phyloP scores from a whole-genome alignment of 352 stramenopile species.

The Globisporangium paroecandrum region DNA sequence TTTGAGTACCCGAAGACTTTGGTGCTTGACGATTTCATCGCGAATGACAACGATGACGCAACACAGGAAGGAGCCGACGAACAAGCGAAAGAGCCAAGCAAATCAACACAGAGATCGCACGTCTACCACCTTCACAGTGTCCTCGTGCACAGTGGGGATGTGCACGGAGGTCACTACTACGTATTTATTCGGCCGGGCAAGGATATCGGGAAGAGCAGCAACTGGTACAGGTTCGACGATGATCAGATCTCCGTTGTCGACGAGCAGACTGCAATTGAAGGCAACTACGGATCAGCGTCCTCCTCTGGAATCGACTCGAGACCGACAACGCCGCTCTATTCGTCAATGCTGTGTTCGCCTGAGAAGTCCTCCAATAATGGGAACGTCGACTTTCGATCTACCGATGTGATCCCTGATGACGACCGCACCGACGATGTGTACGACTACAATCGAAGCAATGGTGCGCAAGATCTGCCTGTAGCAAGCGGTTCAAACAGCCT shows the following conservation, averaged over 20 bases:
- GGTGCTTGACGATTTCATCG: slow-evolving; percentile 68
- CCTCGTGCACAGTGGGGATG: slow-evolving; percentile 81
- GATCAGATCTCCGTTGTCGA: slow-evolving; percentile 79
- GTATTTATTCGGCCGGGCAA: slow-evolving; percentile 85
- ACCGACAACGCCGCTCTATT: slow-evolving; percentile 50
- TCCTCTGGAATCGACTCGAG: slow-evolving; percentile 18
- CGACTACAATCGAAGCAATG: slow-evolving; percentile 36
- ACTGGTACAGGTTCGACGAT: slow-evolving; percentile 86
- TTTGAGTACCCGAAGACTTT: slow-evolving; percentile 84
- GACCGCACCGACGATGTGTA: slow-evolving; percentile 34
- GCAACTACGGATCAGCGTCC: slow-evolving; percentile 62
- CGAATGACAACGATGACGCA: slow-evolving; percentile 9
- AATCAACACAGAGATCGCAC: slow-evolving; percentile 21
- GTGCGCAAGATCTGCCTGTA: slow-evolving; percentile 8
- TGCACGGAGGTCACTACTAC: slow-evolving; percentile 87
- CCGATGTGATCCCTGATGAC: slow-evolving; percentile 31
- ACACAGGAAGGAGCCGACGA: neutral
- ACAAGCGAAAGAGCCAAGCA: neutral
- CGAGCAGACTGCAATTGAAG: slow-evolving; percentile 68
- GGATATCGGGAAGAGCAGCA: slow-evolving; percentile 50
- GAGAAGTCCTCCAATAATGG: slow-evolving; percentile 27
- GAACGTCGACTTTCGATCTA: slow-evolving; percentile 37
- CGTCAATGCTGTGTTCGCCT: slow-evolving; percentile 45
- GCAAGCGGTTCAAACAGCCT: slow-evolving; percentile 29
- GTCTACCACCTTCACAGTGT: slow-evolving; percentile 85